phyloP scores from a whole-genome alignment of 345 rosid species.

The Populus nigra region DNA sequence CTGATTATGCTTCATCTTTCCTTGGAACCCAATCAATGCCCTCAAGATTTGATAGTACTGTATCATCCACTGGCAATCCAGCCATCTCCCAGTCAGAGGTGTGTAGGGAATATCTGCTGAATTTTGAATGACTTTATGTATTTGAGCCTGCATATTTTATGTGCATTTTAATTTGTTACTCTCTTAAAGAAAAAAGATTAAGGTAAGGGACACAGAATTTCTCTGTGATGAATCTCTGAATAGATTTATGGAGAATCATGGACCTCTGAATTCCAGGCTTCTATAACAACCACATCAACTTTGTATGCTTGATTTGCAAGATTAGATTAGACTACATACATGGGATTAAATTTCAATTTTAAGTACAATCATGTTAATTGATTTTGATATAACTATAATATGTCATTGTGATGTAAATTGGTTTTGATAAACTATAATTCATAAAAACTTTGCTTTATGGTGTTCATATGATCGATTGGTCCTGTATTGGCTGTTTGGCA shows the following conservation, averaged over 20 bases:
- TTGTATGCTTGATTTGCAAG: background rate
- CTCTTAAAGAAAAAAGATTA: background rate
- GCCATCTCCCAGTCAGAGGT: conserved; percentile 40
- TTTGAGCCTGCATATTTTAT: background rate
- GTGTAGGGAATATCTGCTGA: background rate
- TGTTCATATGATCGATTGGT: background rate
- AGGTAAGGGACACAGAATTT: background rate
- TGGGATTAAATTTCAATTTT: background rate
- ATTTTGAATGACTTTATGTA: background rate
- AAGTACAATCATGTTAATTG: background rate
- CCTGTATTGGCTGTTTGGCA: background rate
- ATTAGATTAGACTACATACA: background rate
- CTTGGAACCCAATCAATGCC: conserved; percentile 21
- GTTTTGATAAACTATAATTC: background rate
- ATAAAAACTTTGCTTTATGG: background rate
- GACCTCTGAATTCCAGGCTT: background rate
- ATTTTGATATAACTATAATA: background rate
- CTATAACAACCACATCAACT: background rate
- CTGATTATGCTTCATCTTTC: conserved; percentile 18
- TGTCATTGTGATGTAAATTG: background rate
- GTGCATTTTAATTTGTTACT: background rate
- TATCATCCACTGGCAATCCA: conserved; percentile 19
- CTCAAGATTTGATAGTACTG: conserved; percentile 23
- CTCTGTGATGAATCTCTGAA: background rate
- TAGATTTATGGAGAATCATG: background rate